Base-by-base conservation (phyloP, 2,329 filamentous ascomycete genomes). In the Aspergillus neoniger region DNA sequence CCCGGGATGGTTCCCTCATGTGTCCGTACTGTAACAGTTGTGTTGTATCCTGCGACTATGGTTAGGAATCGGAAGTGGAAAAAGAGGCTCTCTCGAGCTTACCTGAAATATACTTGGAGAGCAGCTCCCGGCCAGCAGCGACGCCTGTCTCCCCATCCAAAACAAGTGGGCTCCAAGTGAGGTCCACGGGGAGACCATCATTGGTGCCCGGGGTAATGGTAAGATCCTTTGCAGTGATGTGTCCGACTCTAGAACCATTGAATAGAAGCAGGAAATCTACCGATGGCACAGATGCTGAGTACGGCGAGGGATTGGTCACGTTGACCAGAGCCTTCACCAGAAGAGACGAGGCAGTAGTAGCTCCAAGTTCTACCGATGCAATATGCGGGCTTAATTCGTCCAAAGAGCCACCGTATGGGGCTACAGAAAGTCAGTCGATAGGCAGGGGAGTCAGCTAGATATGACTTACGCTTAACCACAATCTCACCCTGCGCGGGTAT, bases 221-320 rank as follows among this genome's bases (percentile, higher is more conserved):
- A 19, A 93, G 70, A 68, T 93, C 80, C 58, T 82, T 80, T 2
- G 87, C 85, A 0, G 84, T 89, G 12, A 90, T 88, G 72, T 94
- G 89, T 32, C 91, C 95, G 36, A 99, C 80, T 7, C 90, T 74
- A 0, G 88, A 88, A 10, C 83, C 86, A 68, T 96, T 93, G 68
- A 86, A 87, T 30, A 91, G 74, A 44, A 98, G 78, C 63, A 92
- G 86, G 47, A 96, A 83, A 72, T 90, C 92, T 64, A 91, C 77
- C 63, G 87, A 94, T 1, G 94, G 94, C n/a, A 98, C 82, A 2
- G 81, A 82, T 4, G 92, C 93, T 4, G 91, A 88, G 74, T 98
- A 97, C 4, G 88, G 84, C 0, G 93, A 96, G 1, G 94, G 93
- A 70, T 99, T 99, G 4, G 91, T 96, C 62, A 96, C 83, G 72